Conservation (phyloP, 2,329 filamentous ascomycete species). For the Aspergillus nomiae region DNA sequence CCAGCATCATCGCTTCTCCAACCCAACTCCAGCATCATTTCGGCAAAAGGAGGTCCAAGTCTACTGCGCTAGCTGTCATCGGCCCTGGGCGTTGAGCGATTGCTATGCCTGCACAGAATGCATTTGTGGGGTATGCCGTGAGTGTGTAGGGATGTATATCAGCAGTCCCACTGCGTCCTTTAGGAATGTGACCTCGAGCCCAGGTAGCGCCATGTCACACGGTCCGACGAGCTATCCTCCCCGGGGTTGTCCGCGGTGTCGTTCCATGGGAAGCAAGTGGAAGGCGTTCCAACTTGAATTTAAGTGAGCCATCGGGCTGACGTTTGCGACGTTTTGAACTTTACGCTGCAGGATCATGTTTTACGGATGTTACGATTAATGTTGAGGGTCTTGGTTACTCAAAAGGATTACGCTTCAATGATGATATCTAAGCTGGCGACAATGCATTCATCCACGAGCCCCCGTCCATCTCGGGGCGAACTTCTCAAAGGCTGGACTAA, state of each 20-base stretch:
- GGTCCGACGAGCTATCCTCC: slow-evolving; percentile 43
- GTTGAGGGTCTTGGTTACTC: slow-evolving; percentile 22
- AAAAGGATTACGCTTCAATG: slow-evolving; percentile 26
- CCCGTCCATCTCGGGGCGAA: not conserved
- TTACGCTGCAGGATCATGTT: slow-evolving; percentile 16
- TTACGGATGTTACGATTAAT: slow-evolving; percentile 35
- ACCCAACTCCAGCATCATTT: slow-evolving; percentile 56
- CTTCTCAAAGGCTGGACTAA: not conserved
- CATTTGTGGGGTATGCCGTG: slow-evolving; percentile 67
- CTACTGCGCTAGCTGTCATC: slow-evolving; percentile 85
- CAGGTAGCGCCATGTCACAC: slow-evolving; percentile 29
- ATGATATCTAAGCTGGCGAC: slow-evolving; percentile 16
- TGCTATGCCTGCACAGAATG: slow-evolving; percentile 2
- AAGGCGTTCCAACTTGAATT: slow-evolving; percentile 53
- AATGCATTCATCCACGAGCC: slow-evolving; percentile 2
- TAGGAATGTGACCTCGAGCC: slow-evolving; percentile 37
- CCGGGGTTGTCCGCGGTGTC: slow-evolving; percentile 49
- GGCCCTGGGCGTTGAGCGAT: slow-evolving; percentile 73
- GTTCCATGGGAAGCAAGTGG: slow-evolving; percentile 49
- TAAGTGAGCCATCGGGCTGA: slow-evolving; percentile 33
- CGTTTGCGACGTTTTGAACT: not conserved
- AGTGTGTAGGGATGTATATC: slow-evolving; percentile 67
- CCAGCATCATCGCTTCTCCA: slow-evolving; percentile 45
- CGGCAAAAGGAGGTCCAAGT: slow-evolving; percentile 68
- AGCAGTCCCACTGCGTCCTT: slow-evolving; percentile 44